Base-by-base conservation (phyloP, 2,329 filamentous ascomycete genomes). In the Thermochaetoides dissita region DNA sequence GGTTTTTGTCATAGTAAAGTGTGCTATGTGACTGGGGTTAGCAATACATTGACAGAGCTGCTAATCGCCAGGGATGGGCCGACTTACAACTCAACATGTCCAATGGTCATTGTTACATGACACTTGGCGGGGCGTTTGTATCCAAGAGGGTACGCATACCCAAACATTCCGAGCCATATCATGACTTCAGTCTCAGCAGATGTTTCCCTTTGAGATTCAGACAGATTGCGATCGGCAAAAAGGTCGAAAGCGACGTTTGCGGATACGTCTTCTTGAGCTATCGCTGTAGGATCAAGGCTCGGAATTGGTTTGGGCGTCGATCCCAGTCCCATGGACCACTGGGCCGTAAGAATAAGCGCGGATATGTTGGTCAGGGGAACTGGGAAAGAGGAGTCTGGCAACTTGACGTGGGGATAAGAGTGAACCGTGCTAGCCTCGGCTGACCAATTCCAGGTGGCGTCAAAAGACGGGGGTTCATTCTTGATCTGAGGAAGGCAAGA, bases 211-310 rank as follows among this genome's bases (percentile, higher is more conserved):
- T 49, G 47, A 2, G 57, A 47, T 6, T 46, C 50, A 8, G 36
- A 43, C 24, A 48, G 39, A 45, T 57, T 51, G 38, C 41, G 51
- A 49, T 59, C 57, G 28, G 52, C 51, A 45, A 59, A 59, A 33
- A 59, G 48, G 45, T 59, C 57, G 46, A 58, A 59, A 7, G 57
- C 57, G 29, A 57, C 55, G 38, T 59, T 59, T 34, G 55, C 50
- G 10, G 47, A 50, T 12, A 52, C 50, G 29, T 46, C 49, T 4
- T 47, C 33, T 4, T 45, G 36, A 8, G 44, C 42, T 32, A 59
- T 49, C 39, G 51, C 55, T 30, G 28, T 40, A 30, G 44, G 40
- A 45, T 58, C 46, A 28, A 57, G 30, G n/a, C 42, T 48, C n/a
- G 48, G 44, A 30, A 39, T 50, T 34, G 40, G 50, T 34, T 35